Evolutionary conservation across 768 basidiomycete species (phyloP).

Genomic region (Podaxis rugospora): DNA sequence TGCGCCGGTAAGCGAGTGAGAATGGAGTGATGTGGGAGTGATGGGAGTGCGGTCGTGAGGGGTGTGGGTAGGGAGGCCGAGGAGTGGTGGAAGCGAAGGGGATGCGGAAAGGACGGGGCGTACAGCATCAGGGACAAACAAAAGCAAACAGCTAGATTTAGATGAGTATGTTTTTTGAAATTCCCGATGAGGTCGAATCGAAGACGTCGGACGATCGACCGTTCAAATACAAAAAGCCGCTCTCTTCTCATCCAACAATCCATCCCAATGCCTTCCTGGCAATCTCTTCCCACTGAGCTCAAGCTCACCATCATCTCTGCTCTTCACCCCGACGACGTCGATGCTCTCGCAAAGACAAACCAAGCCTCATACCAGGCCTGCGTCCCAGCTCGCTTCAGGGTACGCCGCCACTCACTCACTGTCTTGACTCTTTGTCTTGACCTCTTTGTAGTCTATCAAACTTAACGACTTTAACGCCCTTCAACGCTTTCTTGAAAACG

Average conservation of each 20-base stretch:
- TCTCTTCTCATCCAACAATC: conserved; percentile 6
- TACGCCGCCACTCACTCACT: conserved; percentile 22
- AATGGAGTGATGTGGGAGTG: neutral
- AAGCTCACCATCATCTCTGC: conserved; percentile 51
- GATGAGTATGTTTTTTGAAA: conserved; percentile 14
- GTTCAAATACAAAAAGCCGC: conserved; percentile 2
- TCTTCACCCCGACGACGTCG: conserved; percentile 41
- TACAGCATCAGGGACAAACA: conserved; percentile 13
- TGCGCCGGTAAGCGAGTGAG: neutral
- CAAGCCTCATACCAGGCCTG: conserved; percentile 47
- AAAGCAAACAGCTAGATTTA: conserved; percentile 13
- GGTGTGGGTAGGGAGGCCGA: neutral
- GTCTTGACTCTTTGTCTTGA: conserved; percentile 8
- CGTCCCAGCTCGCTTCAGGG: conserved; percentile 57
- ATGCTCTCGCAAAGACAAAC: conserved; percentile 45
- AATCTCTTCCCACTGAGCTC: conserved; percentile 60
- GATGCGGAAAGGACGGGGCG: conserved; percentile 12
- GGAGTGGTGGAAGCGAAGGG: neutral
- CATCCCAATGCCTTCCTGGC: conserved; percentile 37
- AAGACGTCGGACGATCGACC: conserved; percentile 26
- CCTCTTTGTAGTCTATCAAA: conserved; percentile 39
- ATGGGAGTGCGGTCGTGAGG: neutral
- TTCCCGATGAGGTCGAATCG: conserved; percentile 32
- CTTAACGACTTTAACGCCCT: conserved; percentile 45
- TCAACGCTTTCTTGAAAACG: conserved; percentile 46